These are phyloP conservation scores for Colletotrichum plurivorum DNA, from an alignment of 2,329 filamentous ascomycete species.

Conservation along the genomic window DNA sequence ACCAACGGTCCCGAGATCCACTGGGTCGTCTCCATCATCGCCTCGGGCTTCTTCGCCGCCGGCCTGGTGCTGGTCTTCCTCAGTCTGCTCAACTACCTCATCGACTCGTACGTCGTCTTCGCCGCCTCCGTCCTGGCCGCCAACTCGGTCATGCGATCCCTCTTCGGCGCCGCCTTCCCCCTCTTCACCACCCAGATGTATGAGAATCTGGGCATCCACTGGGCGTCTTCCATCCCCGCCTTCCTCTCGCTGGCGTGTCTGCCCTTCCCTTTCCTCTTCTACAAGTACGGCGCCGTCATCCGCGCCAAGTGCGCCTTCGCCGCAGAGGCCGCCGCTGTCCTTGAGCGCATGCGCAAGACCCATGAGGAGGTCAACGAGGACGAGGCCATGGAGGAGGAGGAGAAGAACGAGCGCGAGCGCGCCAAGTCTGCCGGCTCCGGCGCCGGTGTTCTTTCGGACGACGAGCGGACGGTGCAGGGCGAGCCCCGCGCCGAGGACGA, in stretches of 20 bases:
- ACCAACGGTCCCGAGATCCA: constrained; percentile 65
- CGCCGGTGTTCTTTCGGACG: constrained; percentile 35
- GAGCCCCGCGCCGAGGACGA: constrained; percentile 26
- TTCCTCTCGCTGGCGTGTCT: constrained; percentile 81
- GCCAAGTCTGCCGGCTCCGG: constrained; percentile 1
- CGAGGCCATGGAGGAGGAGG: constrained; percentile 39
- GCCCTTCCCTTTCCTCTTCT: constrained; percentile 83
- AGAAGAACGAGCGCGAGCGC: constrained; percentile 35
- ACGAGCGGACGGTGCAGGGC: constrained; percentile 37
- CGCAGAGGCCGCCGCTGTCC: constrained; percentile 71
- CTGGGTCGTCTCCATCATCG: constrained; percentile 61
- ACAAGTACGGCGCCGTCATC: constrained; percentile 73
- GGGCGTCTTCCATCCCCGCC: constrained; percentile 80
- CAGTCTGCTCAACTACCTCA: constrained; percentile 67
- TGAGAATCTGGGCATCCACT: constrained; percentile 76
- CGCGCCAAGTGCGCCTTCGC: constrained; percentile 69
- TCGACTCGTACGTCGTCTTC: constrained; percentile 74
- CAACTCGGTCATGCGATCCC: constrained; percentile 78
- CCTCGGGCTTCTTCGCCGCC: constrained; percentile 51
- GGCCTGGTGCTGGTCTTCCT: constrained; percentile 68
- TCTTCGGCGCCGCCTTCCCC: constrained; percentile 81
- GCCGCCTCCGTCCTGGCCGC: constrained; percentile 83
- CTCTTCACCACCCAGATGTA: constrained; percentile 77
- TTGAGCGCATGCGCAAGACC: constrained; percentile 59
- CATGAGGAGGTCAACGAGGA: constrained; percentile 33